phyloP scores from a whole-genome alignment of 129 eudicot genomes.

The Centella asiatica region DNA sequence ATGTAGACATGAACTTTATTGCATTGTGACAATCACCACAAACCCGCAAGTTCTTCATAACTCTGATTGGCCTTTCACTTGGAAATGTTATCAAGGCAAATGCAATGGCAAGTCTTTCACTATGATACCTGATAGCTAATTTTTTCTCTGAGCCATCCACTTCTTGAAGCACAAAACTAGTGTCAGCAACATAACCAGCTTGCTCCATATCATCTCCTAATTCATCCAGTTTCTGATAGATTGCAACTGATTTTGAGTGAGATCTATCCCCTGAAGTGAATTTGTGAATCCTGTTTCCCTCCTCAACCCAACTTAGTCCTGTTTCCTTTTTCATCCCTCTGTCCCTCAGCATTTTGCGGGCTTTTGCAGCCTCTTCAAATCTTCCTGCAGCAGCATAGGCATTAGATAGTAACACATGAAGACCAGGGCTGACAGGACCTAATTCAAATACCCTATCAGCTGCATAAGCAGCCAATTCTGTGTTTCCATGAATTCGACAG shows the following conservation, averaged over 20 bases:
- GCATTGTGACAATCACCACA: conserved; percentile 95
- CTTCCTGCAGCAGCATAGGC: conserved; percentile 82
- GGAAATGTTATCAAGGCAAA: conserved; percentile 66
- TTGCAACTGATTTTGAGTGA: conserved; percentile 39
- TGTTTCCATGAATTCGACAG: conserved; percentile 59
- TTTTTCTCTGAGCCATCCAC: conserved; percentile 64
- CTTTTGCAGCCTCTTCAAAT: conserved; percentile 72
- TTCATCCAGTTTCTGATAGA: conserved; percentile 61
- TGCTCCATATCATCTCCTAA: conserved; percentile 56
- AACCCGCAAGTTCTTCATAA: conserved; percentile 83
- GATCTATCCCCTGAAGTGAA: conserved; percentile 69
- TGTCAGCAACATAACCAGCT: conserved; percentile 86
- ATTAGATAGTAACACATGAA: conserved; percentile 56
- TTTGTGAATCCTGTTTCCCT: conserved; percentile 68
- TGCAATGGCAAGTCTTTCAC: conserved; percentile 83
- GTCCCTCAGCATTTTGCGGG: conserved; percentile 72
- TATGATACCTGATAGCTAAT: conserved; percentile 58
- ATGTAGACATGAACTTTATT: conserved; percentile 69
- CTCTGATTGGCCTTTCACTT: conserved; percentile 61
- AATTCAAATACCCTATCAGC: conserved; percentile 74
- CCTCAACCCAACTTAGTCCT: conserved; percentile 97
- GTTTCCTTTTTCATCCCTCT: conserved; percentile 84
- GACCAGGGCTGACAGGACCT: conserved; percentile 62
- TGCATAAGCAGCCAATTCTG: conserved; percentile 73
- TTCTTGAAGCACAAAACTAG: conserved; percentile 64